Evolutionary conservation across 306 rosid species (phyloP).

Genomic region (Crataegus laevigata): DNA sequence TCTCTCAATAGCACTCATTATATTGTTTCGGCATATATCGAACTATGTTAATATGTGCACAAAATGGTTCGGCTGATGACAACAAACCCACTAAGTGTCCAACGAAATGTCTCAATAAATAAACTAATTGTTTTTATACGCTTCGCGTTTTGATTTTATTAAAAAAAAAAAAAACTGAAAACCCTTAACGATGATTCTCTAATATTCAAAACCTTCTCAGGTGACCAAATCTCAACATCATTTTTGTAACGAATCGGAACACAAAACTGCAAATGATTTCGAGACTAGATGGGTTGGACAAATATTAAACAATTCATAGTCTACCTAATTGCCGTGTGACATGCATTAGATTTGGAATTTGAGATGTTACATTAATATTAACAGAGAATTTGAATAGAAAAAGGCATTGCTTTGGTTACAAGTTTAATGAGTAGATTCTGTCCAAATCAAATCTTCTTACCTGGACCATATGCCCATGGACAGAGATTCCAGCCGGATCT

Average conservation of each 20-base stretch:
- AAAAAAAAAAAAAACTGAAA: too few relatives aligned
- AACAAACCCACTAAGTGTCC: too few relatives aligned
- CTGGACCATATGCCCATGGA: not conserved
- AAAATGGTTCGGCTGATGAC: rapidly evolving
- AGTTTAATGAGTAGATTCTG: not conserved
- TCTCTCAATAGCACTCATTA: too few relatives aligned
- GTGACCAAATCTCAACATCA: not conserved
- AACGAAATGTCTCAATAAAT: too few relatives aligned
- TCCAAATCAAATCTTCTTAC: conserved; percentile 2
- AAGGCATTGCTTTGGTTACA: not conserved
- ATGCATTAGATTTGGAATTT: not conserved
- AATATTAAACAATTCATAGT: not conserved
- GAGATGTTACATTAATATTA: not conserved
- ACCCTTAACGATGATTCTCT: too few relatives aligned
- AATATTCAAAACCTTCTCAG: too few relatives aligned
- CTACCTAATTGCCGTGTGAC: not conserved
- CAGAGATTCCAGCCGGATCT: too few relatives aligned
- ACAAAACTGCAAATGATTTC: not conserved
- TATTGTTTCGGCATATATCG: too few relatives aligned
- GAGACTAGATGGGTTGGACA: not conserved
- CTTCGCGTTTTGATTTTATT: too few relatives aligned
- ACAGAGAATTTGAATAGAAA: not conserved
- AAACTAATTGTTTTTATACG: too few relatives aligned
- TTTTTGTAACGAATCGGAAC: not conserved
- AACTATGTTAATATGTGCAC: too few relatives aligned